Conservation (phyloP, 192 early-diverging fungal species). For the Umbelopsis sp. region DNA sequence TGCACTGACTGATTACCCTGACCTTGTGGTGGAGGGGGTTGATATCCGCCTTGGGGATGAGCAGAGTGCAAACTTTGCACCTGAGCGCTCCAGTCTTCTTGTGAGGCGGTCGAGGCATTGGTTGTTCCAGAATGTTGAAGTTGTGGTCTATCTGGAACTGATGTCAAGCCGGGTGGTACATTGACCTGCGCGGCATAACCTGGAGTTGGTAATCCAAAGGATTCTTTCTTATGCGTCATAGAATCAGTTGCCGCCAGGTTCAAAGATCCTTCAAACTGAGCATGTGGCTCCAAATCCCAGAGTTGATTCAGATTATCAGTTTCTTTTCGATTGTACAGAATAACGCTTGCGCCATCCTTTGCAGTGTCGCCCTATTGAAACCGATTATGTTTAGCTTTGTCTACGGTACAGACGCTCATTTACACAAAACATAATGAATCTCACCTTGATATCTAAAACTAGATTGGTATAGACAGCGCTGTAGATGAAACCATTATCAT, state of each 20-base stretch:
- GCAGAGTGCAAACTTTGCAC: neutral
- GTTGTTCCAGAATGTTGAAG: constrained; percentile 1
- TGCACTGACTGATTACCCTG: no score
- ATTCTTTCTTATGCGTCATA: constrained; percentile 31
- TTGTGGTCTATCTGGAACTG: constrained; percentile 23
- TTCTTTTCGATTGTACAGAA: constrained; percentile 41
- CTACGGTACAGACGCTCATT: no score
- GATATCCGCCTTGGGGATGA: constrained; percentile 15
- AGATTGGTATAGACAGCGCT: constrained; percentile 28
- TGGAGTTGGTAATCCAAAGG: constrained; percentile 29
- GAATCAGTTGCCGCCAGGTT: constrained; percentile 10
- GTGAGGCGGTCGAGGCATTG: constrained; percentile 18
- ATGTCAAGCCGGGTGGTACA: constrained; percentile 26
- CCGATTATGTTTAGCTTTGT: neutral
- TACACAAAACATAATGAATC: neutral
- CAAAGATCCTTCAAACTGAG: constrained; percentile 24
- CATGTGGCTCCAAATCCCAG: constrained; percentile 37
- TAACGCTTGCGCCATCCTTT: constrained; percentile 36
- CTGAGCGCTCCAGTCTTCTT: constrained; percentile 1
- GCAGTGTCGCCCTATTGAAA: constrained; percentile 25
- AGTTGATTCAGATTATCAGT: constrained; percentile 35
- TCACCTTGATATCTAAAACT: constrained; percentile 41
- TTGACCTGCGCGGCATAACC: constrained; percentile 39
- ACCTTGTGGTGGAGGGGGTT: neutral
- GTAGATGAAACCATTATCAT: constrained; percentile 35